Evolutionary conservation across 768 basidiomycete species (phyloP), one percentile per base, ranked within the genome.

Genomic region (Tricholoma saponaceum): DNA sequence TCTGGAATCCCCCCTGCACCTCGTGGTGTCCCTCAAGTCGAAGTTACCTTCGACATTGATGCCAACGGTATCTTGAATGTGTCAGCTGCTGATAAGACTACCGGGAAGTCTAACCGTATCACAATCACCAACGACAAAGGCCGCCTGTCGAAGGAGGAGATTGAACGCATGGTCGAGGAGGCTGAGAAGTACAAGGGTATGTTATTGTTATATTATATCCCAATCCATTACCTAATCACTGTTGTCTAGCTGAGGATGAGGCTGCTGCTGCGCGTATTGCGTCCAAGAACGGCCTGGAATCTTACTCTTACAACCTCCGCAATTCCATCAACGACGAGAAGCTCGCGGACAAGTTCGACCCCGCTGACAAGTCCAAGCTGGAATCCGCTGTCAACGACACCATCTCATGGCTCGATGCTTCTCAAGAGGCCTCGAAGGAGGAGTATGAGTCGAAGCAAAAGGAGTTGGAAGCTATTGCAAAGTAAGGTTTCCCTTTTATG

Each of bases 11-110:
- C 92, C 20, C 95, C 96, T 39, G 93, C 95, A 23, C 96, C 96
- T 60, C 92, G 95, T 77, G 95, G 95, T 79, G 94, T 96, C 64
- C 96, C 96, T 68, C 96, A 97, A 68, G 83, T 98, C 64, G 95
- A 98, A 73, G 95, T 98, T 68, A 96, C 93, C 44, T 98, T 98
- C 75, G 95, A 98, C 68, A 94, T 98, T 61, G 95, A 98, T 67
- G 94, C 95, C 62, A 95, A 95, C 75, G 92, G 93, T 79, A 94
- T 96, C 70, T 73, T 96, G 69, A 97, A 96, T 75, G 96, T 98
- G 63, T 92, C 92, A 44, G 95, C 96, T 4, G 79, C 88, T 41
- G 95, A 98, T 78, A 97, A 96, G 83, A 95, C 93, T 10, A 97
- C 95, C 56, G 95, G 95, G 65, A 97, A 98, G 78, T 93, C 91